Evolutionary conservation across 2,329 filamentous ascomycete species (phyloP), one percentile per base, ranked within the genome.

Genomic region (Daldinia sp.): DNA sequence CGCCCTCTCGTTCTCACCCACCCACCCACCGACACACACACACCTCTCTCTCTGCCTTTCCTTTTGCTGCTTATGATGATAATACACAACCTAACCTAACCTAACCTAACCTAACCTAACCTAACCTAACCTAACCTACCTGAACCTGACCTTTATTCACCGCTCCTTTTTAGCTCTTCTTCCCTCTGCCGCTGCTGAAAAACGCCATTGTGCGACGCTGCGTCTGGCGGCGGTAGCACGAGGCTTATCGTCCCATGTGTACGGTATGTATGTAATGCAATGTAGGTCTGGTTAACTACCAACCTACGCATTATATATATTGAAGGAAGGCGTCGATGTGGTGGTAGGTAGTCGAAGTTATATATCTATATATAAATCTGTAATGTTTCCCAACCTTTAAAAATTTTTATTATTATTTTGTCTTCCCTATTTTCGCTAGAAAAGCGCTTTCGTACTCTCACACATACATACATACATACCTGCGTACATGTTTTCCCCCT

Each of bases 111-210:
- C 4, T 18, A 18, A 42, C 39, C 18, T 6, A 6, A 46, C 30
- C 30, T 33, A n/a, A 2, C 33, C 10, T 35, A 9, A 35, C 33
- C 6, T 35, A 35, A 7, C 33, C 33, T 35, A 35, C 33, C 33
- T 33, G n/a, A 18, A 42, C 39, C 18, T 6, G n/a, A 46, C 30
- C 30, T 33, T 33, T 54, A 60, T 71, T 68, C 68, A 71, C 68
- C 68, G 68, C 68, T 66, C 57, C 46, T 68, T 68, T 23, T 48
- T 37, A 10, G 15, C 23, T 20, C 41, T 10, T 56, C 54, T 57
- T 18, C 13, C 13, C 41, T 20, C 41, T 54, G 1, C 39, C 9
- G 20, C 23, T 20, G 26, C 41, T 23, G 51, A 18, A 37, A 53
- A 13, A 35, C 9, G 10, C 46, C 35, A 56, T 60, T 5, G 57